Base-by-base conservation (phyloP, 1,284 basidiomycete genomes). In the Neonothopanus nambi region DNA sequence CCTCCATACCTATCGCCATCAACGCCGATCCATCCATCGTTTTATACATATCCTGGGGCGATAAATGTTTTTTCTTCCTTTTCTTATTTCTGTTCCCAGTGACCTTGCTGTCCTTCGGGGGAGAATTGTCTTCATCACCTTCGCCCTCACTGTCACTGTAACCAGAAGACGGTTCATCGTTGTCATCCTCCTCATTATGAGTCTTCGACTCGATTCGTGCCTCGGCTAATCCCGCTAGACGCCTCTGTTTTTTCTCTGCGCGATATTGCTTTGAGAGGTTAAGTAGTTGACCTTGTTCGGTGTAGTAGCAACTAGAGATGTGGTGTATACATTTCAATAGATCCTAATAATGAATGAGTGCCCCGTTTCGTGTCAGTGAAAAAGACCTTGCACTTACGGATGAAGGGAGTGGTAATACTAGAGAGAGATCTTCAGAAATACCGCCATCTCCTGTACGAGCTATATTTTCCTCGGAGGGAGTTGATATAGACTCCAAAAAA, bases 1-100 rank as follows among this genome's bases (percentile, higher is more conserved):
- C n/a, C n/a, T n/a, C n/a, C 75, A 20, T 41, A 87, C 87, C 87
- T 60, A 90, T 74, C 5, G 80, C 85, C 68, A 90, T 74, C 40
- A 90, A 74, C 2, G 85, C 84, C 12, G 85, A 84, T 1, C 87
- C 87, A 61, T 89, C 85, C 57, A 89, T 74, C 2, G 79, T 73
- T 61, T 79, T 87, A 65, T 89, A 89, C 88, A 90, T 90, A 57
- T 89, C 33, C 11, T 35, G 28, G 42, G 11, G 40, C 40, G 38
- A 37, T 20, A 51, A 33, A 26, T 36, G 43, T 24, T 48, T 57
- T 55, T 60, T 66, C 26, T 66, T 62, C 36, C 52, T 59, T 42
- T 52, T 61, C 46, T 61, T 57, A 57, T 58, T 59, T 51, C 51
- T 35, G 38, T n/a, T n/a, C n/a, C n/a, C n/a, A n/a, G n/a, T n/a